Conservation (phyloP, 2,329 filamentous ascomycete genomes). For the Nemania abortiva region DNA sequence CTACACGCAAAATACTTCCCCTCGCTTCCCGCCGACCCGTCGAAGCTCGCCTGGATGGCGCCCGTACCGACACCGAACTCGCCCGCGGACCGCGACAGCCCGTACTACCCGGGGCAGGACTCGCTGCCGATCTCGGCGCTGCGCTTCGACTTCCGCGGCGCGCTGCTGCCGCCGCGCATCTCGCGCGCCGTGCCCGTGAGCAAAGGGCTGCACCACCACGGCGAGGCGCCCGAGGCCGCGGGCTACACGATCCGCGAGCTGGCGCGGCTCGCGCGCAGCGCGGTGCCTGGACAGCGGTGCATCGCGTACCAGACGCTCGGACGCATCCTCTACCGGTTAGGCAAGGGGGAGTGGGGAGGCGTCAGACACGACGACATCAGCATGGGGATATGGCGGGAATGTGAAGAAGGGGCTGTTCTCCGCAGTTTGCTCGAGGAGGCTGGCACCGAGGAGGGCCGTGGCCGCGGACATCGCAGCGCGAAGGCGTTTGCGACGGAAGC, state of each 20-base stretch:
- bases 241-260: conserved; percentile 94
- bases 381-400: conserved; percentile 83
- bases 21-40: conserved; percentile 83
- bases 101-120: conserved; percentile 83
- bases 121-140: conserved; percentile 80
- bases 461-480: conserved; percentile 82
- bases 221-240: conserved; percentile 89
- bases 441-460: conserved; percentile 69
- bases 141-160: conserved; percentile 89
- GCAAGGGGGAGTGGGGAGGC: conserved; percentile 77
- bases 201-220: conserved; percentile 92
- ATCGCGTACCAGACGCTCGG: conserved; percentile 93
- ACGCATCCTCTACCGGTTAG: conserved; percentile 84
- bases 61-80: conserved; percentile 74
- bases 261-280: conserved; percentile 81
- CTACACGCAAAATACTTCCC: conserved; percentile 96
- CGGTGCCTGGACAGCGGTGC: conserved; percentile 87
- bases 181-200: conserved; percentile 80
- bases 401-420: conserved; percentile 82
- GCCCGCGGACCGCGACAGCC: conserved; percentile 74
- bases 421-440: conserved; percentile 83
- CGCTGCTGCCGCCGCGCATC: conserved; percentile 80
- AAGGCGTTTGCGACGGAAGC: conserved; percentile 89
- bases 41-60: conserved; percentile 90
- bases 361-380: conserved; percentile 74